Evolutionary conservation across 2,329 filamentous ascomycete species (phyloP).

Genomic region (Incumbomyces delicatus): DNA sequence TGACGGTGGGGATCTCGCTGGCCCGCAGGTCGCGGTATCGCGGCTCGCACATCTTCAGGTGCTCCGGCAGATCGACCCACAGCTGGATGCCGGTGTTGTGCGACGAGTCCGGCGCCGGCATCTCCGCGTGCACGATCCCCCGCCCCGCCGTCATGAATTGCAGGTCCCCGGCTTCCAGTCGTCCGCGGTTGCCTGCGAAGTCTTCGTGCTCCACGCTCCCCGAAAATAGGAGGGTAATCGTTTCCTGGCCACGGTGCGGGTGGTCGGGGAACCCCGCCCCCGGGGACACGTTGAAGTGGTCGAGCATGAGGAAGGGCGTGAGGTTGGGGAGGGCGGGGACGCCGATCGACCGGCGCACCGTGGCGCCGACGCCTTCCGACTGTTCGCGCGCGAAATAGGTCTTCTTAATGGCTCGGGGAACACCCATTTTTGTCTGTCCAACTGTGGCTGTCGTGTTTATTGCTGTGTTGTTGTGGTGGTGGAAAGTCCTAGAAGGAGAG

Average conservation of each 20-base stretch:
- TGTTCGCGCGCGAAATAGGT: conserved; percentile 78
- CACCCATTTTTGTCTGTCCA: conserved; percentile 46
- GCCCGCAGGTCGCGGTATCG: conserved; percentile 79
- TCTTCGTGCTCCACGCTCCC: conserved; percentile 88
- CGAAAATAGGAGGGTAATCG: conserved; percentile 79
- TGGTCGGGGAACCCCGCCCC: conserved; percentile 89
- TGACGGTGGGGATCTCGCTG: conserved; percentile 66
- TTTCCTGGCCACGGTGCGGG: conserved; percentile 71
- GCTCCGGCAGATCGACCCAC: conserved; percentile 81
- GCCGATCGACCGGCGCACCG: conserved; percentile 78
- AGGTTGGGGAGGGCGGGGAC: conserved; percentile 75
- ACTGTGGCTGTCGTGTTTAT: conserved; percentile 18
- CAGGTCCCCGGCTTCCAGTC: conserved; percentile 75
- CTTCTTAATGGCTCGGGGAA: conserved; percentile 67
- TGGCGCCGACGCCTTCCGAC: conserved; percentile 76
- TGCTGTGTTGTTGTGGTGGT: neutral
- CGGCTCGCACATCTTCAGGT: conserved; percentile 80
- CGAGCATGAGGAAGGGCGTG: conserved; percentile 90
- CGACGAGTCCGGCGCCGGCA: conserved; percentile 72
- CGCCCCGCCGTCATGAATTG: conserved; percentile 96
- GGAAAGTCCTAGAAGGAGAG: too few species aligned
- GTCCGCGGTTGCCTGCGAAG: conserved; percentile 76
- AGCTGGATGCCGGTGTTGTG: conserved; percentile 86
- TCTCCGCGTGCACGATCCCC: conserved; percentile 91
- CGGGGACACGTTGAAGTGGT: conserved; percentile 73